These are phyloP conservation scores for Cystobasidiaceae sp. DNA, from an alignment of 1,284 basidiomycete species.

Conservation along the genomic window DNA sequence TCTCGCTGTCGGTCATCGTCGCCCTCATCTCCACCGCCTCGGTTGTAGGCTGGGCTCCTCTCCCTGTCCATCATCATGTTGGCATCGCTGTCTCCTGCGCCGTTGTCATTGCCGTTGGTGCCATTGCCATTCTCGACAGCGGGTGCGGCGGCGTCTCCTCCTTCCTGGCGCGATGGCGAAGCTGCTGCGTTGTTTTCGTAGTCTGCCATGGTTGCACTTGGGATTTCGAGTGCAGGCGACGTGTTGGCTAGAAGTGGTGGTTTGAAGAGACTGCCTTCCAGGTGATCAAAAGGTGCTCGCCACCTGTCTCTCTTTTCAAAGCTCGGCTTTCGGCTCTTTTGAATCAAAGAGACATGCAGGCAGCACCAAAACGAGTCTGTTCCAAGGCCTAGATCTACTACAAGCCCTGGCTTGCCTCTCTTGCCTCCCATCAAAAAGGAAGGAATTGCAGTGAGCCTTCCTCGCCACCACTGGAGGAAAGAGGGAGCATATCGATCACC, in stretches of 20 bases:
- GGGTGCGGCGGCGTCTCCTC: neutral
- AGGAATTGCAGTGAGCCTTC: no score
- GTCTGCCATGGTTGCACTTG: slow-evolving; percentile 2
- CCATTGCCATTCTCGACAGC: slow-evolving; percentile 1
- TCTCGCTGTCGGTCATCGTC: neutral
- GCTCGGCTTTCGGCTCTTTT: no score
- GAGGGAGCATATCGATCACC: no score
- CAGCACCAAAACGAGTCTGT: no score
- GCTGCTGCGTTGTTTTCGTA: slow-evolving; percentile 3
- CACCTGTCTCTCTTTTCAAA: no score
- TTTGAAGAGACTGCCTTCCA: no score
- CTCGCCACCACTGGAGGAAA: no score
- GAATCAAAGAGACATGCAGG: no score
- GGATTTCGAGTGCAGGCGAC: neutral
- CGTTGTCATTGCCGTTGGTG: neutral
- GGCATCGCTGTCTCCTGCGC: neutral
- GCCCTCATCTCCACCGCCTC: neutral
- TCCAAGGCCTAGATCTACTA: no score
- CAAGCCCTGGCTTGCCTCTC: no score
- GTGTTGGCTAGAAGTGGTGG: neutral
- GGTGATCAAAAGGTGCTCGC: no score
- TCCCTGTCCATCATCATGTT: slow-evolving; percentile 12
- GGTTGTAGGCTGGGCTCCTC: slow-evolving; percentile 2
- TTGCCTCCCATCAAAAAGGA: no score
- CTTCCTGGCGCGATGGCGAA: neutral